Conservation (phyloP, 2,329 filamentous ascomycete genomes). For the Rugonectria rugulosa region DNA sequence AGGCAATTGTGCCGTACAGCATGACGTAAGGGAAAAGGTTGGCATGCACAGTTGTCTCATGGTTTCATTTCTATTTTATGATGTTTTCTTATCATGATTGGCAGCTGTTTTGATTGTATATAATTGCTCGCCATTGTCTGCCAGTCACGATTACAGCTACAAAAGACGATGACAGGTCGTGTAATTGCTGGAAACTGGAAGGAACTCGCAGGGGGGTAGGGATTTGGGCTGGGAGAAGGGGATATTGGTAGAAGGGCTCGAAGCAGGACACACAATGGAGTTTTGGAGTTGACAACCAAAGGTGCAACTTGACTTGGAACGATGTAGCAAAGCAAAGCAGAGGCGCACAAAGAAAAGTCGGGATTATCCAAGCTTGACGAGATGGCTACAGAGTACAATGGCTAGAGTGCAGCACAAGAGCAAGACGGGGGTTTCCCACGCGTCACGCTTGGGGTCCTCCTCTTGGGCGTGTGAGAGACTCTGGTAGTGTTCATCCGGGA, state of each 20-base stretch:
- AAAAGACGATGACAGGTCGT: background rate
- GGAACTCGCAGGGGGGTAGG: background rate
- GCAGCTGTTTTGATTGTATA: background rate
- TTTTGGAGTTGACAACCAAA: constrained; percentile 17
- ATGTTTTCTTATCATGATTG: too few relatives aligned
- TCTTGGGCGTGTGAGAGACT: too few relatives aligned
- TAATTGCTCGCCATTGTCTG: background rate
- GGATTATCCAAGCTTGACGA: too few relatives aligned
- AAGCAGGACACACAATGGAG: constrained; percentile 7
- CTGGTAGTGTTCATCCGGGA: too few relatives aligned
- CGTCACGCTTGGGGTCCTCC: too few relatives aligned
- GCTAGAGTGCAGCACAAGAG: too few relatives aligned
- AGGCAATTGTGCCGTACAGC: constrained; percentile 67
- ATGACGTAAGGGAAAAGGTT: constrained; percentile 43
- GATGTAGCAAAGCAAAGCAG: too few relatives aligned
- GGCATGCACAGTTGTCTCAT: background rate
- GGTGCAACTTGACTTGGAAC: constrained; percentile 13
- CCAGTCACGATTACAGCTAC: background rate
- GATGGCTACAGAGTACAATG: too few relatives aligned
- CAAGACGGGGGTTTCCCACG: too few relatives aligned
- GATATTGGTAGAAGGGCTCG: too few relatives aligned
- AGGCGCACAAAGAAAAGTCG: too few relatives aligned
- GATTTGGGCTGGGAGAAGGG: constrained; percentile 1
- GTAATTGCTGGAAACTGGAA: constrained; percentile 3
- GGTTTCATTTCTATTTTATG: too few relatives aligned